Conservation (phyloP, 1,284 basidiomycete genomes). For the Thecaphora thlaspeos region DNA sequence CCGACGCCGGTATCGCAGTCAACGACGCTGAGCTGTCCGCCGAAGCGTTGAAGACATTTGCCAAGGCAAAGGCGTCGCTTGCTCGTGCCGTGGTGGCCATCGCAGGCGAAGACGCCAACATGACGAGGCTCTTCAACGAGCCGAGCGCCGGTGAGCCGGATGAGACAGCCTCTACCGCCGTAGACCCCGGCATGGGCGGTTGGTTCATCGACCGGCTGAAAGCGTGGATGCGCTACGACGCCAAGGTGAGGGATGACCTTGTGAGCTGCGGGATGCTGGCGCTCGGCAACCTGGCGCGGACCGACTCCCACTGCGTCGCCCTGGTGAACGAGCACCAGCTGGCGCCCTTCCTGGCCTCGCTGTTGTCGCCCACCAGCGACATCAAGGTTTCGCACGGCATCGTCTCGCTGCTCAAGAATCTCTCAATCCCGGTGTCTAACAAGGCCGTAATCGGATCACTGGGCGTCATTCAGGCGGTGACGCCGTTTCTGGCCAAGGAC, state of each 20-base stretch:
- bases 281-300: conserved; percentile 74
- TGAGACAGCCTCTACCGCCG: background rate
- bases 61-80: conserved; percentile 76
- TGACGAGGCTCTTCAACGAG: conserved; percentile 65
- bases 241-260: conserved; percentile 68
- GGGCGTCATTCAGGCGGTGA: conserved; percentile 18
- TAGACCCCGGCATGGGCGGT: conserved; percentile 61
- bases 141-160: conserved; percentile 2
- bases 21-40: conserved; percentile 23
- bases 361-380: conserved; percentile 28
- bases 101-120: conserved; percentile 76
- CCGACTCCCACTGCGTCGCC: conserved; percentile 42
- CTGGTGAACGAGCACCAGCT: conserved; percentile 37
- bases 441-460: conserved; percentile 32
- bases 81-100: conserved; percentile 81
- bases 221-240: conserved; percentile 66
- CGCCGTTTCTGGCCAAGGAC: conserved; percentile 22
- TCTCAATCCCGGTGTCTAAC: conserved; percentile 46
- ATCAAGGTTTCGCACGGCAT: conserved; percentile 44
- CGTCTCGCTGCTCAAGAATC: conserved; percentile 45
- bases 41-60: conserved; percentile 70
- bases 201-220: conserved; percentile 72
- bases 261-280: conserved; percentile 77
- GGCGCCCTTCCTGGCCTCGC: conserved; percentile 33
- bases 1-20: conserved; percentile 1